Percentiles rank a stretch among this genome's conserved stretches.
These are phyloP conservation scores for Paratrimastix pyriformis DNA, from an alignment of 78 protist genomes.

Conservation along the genomic window DNA sequence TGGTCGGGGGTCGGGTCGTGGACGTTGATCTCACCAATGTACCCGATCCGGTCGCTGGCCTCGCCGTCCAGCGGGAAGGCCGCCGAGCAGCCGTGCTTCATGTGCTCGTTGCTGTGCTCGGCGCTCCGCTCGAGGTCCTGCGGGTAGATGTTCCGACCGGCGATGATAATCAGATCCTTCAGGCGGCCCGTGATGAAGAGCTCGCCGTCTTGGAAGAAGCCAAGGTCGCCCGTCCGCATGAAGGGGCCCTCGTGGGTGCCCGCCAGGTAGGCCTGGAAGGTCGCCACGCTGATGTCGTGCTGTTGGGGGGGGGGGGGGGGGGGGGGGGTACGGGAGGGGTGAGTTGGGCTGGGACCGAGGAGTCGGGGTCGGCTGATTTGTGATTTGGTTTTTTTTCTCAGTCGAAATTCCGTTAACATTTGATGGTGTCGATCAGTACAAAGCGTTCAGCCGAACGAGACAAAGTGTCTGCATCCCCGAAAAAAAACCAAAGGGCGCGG, in stretches of 20 bases:
- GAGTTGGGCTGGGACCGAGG: too few species aligned
- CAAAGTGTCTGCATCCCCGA: too few species aligned
- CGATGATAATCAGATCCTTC: constrained; percentile 29
- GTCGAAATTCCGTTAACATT: too few species aligned
- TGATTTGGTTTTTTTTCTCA: too few species aligned
- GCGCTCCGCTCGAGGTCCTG: constrained; percentile 15
- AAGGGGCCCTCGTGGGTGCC: constrained; percentile 10
- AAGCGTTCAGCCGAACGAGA: too few species aligned
- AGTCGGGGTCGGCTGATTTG: too few species aligned
- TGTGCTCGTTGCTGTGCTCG: neutral
- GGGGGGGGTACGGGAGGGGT: too few species aligned
- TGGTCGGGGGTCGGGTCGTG: neutral
- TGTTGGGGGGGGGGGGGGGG: too few species aligned
- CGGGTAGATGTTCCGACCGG: constrained; percentile 10
- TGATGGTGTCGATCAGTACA: too few species aligned
- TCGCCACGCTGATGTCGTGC: neutral
- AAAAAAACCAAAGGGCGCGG: too few species aligned
- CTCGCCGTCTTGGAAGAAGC: constrained; percentile 10
- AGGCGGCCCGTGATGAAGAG: neutral
- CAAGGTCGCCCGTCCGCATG: constrained; percentile 28
- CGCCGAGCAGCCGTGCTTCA: constrained; percentile 16
- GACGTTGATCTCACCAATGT: neutral
- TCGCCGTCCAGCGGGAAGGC: neutral
- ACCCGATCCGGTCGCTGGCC: neutral
- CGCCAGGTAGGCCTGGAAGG: constrained; percentile 7